Base-by-base conservation (phyloP, 805 yeast genomes). In the Dipodascus geniculatus region DNA sequence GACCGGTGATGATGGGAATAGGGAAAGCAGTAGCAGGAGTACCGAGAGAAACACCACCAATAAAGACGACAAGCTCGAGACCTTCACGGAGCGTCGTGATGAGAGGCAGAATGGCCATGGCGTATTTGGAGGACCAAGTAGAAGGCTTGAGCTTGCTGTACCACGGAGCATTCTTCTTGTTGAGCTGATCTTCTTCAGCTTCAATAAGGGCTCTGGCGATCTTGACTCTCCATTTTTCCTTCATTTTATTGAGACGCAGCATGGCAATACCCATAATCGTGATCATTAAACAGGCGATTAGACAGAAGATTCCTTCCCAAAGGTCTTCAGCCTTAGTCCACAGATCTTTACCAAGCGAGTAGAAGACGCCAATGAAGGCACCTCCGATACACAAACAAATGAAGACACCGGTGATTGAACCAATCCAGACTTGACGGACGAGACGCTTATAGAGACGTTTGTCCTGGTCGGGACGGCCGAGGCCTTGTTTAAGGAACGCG, bases 31-130 rank as follows among this genome's bases (percentile, higher is more conserved):
- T 64, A 11, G 79, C 64, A 3, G 91, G 88, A 57, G 81, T 86
- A 35, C 81, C 79, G 55, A 87, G 79, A 22, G 87, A 87, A 47
- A 89, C 82, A 24, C 96, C 97, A 2, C 96, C 96, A 48, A 89
- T 76, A 61, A 89, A 89, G 2, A 89, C 93, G 38, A 89, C 89
- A 0, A 96, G 96, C 67, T 89, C 96, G 53, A 89, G 71, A 1
- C 96, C 96, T 68, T 89, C 96, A 64, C 96, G 78, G 51, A 89
- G 71, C 2, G 95, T 83, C 1, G 97, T 89, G 50, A 89, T 76
- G 61, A 89, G 82, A 0, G 97, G 96, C 44, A 88, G 69, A 35
- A 88, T 73, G 56, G 83, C 86, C 67, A 85, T 70, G 2, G 91
- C 82, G 64, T 87, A 83, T 62, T 76, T 78, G 55, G 80, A 28